Base-by-base conservation (phyloP, 257 asterid genomes). In the Petrea volubilis region DNA sequence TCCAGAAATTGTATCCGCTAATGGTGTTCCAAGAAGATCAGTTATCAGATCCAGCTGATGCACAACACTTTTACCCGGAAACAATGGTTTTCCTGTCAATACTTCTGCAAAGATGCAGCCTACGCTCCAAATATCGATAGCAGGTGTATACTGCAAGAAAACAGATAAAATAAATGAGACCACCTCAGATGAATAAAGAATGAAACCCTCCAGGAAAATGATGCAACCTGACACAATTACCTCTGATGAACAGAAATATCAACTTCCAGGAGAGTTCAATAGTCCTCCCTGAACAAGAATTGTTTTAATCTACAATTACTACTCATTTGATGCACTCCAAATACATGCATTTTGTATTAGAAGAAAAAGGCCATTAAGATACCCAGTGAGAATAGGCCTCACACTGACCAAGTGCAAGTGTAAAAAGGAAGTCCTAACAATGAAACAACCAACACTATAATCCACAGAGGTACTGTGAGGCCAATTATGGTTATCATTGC, bases 81-180 rank as follows among this genome's bases (percentile, higher is more conserved):
- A 93, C 84, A 93, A 78, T 8, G 98, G 97, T 67, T 82, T 93
- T 61, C 98, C 97, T 0, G 81, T 83, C 81, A 89, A 63, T 36
- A 93, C 87, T 83, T 93, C 97, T 0, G 96, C 97, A 68, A 93
- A 93, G 72, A 93, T 93, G 70, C 98, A 93, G 64, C 98, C 96
- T 50, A 87, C 84, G 71, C 98, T 85, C 97, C 97, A 93, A 69
- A 87, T 85, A 70, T 93, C 98, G 64, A 93, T 91, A 17, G 96
- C 98, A 31, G 96, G 92, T 40, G 97, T 93, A 62, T 93, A 91
- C 98, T 91, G 96, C 91, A 89, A 66, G 71, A 46, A 52, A 50
- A 69, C 31, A 33, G 11, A 29, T 12, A 59, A 72, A 20, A 74
- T n/a, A 70, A 34, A 18, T 77, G 53, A 87, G 80, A 60, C 7